A percentile compares a stretch with the other conserved stretches of the same genome.
phyloP scores from a whole-genome alignment of 768 basidiomycete species.

The Trichaptum fuscoviolaceum region DNA sequence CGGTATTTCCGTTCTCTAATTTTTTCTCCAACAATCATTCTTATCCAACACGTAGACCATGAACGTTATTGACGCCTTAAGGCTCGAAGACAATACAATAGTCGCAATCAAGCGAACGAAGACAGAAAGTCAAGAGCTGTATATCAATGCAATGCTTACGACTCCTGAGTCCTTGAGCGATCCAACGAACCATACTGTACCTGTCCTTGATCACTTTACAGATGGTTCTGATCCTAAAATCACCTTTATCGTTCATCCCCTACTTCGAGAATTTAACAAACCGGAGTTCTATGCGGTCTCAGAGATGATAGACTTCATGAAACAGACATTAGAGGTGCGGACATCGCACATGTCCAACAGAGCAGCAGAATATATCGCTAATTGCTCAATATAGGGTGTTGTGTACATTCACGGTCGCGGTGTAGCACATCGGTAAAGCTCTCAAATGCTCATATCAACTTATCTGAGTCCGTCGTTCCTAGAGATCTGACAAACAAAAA shows the following conservation, averaged over 20 bases:
- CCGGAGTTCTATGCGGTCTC: constrained; percentile 22
- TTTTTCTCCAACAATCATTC: not conserved
- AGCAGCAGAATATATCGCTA: not conserved
- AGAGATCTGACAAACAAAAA: constrained; percentile 20
- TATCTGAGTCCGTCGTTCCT: too few species aligned
- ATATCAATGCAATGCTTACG: not conserved
- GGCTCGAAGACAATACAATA: not conserved
- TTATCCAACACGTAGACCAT: not conserved
- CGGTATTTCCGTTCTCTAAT: too few species aligned
- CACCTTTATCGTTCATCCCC: constrained; percentile 13
- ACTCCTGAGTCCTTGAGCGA: not conserved
- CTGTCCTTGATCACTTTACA: not conserved
- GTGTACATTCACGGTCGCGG: constrained; percentile 11
- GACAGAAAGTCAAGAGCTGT: not conserved
- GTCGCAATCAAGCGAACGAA: not conserved
- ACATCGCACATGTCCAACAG: not conserved
- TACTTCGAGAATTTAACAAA: constrained; percentile 18
- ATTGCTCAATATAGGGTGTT: constrained; percentile 8
- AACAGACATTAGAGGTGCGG: constrained; percentile 12
- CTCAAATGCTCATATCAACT: not conserved
- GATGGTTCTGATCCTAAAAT: constrained; percentile 14
- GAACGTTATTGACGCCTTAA: not conserved
- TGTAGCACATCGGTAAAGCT: constrained; percentile 12
- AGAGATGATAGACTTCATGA: constrained; percentile 14
- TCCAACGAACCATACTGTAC: not conserved